A percentile compares a stretch with the other conserved stretches of the same genome.
Conservation (phyloP, 2,329 filamentous ascomycete species). For the Monilinia laxa region DNA sequence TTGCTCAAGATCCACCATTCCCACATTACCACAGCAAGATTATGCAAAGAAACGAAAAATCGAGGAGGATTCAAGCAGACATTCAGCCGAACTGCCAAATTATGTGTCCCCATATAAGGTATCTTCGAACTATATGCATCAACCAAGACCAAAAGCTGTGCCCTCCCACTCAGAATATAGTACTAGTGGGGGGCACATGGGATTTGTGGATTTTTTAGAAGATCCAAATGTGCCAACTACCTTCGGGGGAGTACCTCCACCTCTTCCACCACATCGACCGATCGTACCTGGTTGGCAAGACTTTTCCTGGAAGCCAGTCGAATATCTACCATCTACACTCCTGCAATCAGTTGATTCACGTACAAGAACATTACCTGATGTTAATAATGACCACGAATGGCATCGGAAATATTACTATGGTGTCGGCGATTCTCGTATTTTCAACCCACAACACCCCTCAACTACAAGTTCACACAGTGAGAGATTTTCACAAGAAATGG, state of each 20-base stretch:
- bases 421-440: not conserved
- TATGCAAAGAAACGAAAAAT: slow-evolving; percentile 11
- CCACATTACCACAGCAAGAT: slow-evolving; percentile 1
- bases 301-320: slow-evolving; percentile 17
- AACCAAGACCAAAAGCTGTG: not conserved
- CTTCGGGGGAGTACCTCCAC: slow-evolving; percentile 5
- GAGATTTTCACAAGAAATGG: slow-evolving; percentile 10
- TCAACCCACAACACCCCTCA: not conserved
- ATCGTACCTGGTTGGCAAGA: slow-evolving; percentile 22
- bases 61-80: not conserved
- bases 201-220: slow-evolving; percentile 21
- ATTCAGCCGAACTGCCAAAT: not conserved
- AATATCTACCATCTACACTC: not conserved
- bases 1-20: not conserved
- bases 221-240: slow-evolving; percentile 16
- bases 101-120: not conserved
- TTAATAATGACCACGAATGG: slow-evolving; percentile 5
- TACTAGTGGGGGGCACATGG: not conserved
- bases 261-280: slow-evolving; percentile 11
- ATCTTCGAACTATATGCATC: not conserved
- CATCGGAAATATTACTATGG: slow-evolving; percentile 13
- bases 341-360: not conserved
- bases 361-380: not conserved
- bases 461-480: not conserved
- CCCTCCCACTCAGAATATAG: not conserved